Evolutionary conservation across 2,329 filamentous ascomycete species (phyloP).

Genomic region (Fusarium dlaminii): DNA sequence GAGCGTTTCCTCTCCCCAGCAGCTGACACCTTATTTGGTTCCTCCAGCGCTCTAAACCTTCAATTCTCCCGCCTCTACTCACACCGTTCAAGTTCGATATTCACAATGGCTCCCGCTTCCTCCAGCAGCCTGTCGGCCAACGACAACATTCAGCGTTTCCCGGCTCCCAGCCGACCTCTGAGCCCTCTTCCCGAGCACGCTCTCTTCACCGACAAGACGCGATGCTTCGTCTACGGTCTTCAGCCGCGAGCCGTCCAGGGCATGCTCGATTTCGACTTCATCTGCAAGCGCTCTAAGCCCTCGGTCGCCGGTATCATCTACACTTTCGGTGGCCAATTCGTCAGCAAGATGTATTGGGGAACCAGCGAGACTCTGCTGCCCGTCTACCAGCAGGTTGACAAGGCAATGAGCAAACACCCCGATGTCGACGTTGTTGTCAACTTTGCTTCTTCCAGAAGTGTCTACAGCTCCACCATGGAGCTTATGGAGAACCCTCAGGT

Average conservation of each 20-base stretch:
- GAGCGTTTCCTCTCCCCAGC: conserved; percentile 34
- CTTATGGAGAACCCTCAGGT: conserved; percentile 97
- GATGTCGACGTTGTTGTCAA: conserved; percentile 99
- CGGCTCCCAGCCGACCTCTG: conserved; percentile 88
- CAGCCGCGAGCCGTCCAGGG: conserved; percentile 93
- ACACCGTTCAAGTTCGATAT: conserved; percentile 38
- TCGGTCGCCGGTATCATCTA: conserved; percentile 99
- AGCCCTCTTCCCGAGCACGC: conserved; percentile 89
- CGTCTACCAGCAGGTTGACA: conserved; percentile 93
- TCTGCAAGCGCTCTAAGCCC: conserved; percentile 97
- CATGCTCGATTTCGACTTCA: conserved; percentile 99
- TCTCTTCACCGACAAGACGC: conserved; percentile 98
- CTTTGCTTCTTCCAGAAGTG: conserved; percentile 98
- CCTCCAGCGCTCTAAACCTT: conserved; percentile 32
- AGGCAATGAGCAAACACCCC: conserved; percentile 95
- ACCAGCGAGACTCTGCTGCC: conserved; percentile 98
- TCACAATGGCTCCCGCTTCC: conserved; percentile 65
- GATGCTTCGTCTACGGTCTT: conserved; percentile 99
- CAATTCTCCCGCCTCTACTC: conserved; percentile 23
- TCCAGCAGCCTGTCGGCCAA: conserved; percentile 77
- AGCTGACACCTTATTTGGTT: conserved; percentile 39
- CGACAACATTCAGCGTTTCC: conserved; percentile 98
- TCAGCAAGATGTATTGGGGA: conserved; percentile 99
- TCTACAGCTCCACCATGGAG: conserved; percentile 99
- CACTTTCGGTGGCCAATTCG: conserved; percentile 99